phyloP scores from a whole-genome alignment of 495 filamentous ascomycete species.

The Annulohypoxylon bovei region DNA sequence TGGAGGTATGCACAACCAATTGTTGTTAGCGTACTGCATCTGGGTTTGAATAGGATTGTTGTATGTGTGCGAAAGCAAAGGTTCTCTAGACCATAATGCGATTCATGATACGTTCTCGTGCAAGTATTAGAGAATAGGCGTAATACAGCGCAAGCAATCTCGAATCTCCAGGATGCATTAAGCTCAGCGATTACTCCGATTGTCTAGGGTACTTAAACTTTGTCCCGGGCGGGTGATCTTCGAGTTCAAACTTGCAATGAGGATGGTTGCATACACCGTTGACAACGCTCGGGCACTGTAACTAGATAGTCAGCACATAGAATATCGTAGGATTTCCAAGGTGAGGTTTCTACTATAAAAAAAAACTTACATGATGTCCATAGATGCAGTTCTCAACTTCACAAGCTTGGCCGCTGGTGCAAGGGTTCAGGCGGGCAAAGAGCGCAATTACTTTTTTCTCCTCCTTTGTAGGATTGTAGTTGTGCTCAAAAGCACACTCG shows the following conservation, averaged over 20 bases:
- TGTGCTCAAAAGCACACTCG: conserved; percentile 79
- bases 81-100: neutral
- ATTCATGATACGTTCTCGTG: too few species aligned
- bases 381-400: conserved; percentile 83
- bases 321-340: neutral
- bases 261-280: conserved; percentile 55
- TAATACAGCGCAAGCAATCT: neutral
- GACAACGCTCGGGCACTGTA: conserved; percentile 53
- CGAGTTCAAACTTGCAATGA: conserved; percentile 57
- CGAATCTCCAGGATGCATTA: too few species aligned
- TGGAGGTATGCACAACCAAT: neutral
- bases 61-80: neutral
- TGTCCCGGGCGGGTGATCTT: conserved; percentile 62
- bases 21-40: neutral
- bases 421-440: conserved; percentile 82
- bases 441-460: conserved; percentile 75
- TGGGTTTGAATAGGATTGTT: neutral
- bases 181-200: neutral
- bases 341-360: neutral
- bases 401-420: conserved; percentile 76
- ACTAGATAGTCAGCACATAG: conserved; percentile 2
- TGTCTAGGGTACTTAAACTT: conserved; percentile 49
- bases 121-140: neutral
- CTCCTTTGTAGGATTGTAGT: conserved; percentile 71
- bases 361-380: conserved; percentile 69